These are phyloP conservation scores for Filobasidium uniguttulatum DNA, from an alignment of 1,284 basidiomycete species.

Conservation along the genomic window DNA sequence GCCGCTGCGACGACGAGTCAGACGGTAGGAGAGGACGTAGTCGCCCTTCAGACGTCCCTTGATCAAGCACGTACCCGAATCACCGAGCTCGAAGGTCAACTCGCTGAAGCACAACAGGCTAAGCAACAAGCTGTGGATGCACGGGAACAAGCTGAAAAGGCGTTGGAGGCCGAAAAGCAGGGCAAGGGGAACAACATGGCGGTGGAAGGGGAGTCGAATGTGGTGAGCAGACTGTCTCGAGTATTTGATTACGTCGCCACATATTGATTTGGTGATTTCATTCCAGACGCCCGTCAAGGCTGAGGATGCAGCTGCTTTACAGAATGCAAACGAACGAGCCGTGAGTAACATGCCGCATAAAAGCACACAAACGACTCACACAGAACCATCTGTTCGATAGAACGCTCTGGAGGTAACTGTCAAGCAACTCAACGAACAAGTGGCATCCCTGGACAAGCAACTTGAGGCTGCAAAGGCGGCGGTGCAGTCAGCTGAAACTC, in stretches of 20 bases:
- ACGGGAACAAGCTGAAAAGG: background rate
- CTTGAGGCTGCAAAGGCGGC: background rate
- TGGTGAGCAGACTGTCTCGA: background rate
- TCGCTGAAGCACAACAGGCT: background rate
- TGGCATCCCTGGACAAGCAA: too few relatives aligned
- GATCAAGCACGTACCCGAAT: slow-evolving; percentile 2
- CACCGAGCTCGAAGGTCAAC: slow-evolving; percentile 4
- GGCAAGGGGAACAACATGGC: slow-evolving; percentile 2
- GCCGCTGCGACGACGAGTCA: background rate
- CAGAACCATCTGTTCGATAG: background rate
- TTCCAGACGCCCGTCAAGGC: background rate
- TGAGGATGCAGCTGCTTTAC: background rate
- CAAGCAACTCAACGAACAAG: background rate
- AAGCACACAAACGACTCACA: background rate
- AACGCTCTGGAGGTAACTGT: background rate
- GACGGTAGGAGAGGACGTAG: background rate
- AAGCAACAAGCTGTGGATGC: background rate
- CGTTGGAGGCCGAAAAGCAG: background rate
- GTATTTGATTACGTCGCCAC: background rate
- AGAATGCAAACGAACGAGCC: background rate
- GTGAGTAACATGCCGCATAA: background rate
- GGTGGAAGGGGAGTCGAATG: background rate
- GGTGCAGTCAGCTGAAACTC: slow-evolving; percentile 1
- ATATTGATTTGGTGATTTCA: background rate
- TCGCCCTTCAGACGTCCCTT: background rate